phyloP scores from a whole-genome alignment of 2,329 filamentous ascomycete genomes.

The Penicillium sp. region DNA sequence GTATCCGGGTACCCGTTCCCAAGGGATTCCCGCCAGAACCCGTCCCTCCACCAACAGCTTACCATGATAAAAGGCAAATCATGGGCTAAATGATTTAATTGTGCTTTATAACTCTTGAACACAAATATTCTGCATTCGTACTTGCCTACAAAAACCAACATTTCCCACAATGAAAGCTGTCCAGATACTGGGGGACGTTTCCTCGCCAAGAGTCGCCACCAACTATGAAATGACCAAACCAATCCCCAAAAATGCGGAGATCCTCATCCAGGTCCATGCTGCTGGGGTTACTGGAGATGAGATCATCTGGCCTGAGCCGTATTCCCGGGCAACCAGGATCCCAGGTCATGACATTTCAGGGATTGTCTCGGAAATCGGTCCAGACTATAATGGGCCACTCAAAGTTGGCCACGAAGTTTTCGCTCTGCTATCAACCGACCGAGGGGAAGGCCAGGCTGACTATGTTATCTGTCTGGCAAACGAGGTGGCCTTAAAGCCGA shows the following conservation, averaged over 20 bases:
- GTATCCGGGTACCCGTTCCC: background rate
- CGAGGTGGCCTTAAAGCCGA: slow-evolving; percentile 6
- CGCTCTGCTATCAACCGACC: background rate
- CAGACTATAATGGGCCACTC: slow-evolving; percentile 6
- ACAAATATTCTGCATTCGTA: background rate
- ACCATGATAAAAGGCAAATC: background rate
- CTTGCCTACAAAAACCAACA: background rate
- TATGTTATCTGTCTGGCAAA: background rate
- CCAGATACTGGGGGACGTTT: slow-evolving; percentile 9
- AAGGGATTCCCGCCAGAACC: background rate
- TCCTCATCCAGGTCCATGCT: slow-evolving; percentile 9
- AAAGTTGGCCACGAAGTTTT: slow-evolving; percentile 5
- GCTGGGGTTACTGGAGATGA: slow-evolving; percentile 14
- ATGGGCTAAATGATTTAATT: background rate
- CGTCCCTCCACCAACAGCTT: background rate
- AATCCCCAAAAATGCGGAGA: background rate
- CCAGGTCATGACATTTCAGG: slow-evolving; percentile 15
- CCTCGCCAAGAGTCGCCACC: slow-evolving; percentile 7
- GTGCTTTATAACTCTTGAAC: background rate
- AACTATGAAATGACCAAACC: slow-evolving; percentile 7
- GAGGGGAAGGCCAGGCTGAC: slow-evolving; percentile 9
- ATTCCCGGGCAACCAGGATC: slow-evolving; percentile 5
- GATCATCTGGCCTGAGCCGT: slow-evolving; percentile 10
- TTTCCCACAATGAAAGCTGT: slow-evolving; percentile 11
- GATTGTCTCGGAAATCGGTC: slow-evolving; percentile 3